Base-by-base conservation (phyloP, 2,329 filamentous ascomycete species). In the Hortaea werneckii region DNA sequence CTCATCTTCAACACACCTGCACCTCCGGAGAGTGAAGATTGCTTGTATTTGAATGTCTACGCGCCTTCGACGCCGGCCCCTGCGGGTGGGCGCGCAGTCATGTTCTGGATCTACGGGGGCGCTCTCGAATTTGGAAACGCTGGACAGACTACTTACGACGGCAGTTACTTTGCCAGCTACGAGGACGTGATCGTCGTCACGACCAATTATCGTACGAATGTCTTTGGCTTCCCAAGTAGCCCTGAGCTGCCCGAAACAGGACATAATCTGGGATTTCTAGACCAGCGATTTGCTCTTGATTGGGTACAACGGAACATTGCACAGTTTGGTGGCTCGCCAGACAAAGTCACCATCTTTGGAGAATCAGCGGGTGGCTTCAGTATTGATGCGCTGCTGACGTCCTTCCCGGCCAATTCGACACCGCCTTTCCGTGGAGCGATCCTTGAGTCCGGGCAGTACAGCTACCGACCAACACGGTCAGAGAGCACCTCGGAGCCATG, bases 181-280 rank as follows among this genome's bases (percentile, higher is more conserved):
- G 58, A 64, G 38, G 60, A 65, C 50, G 60, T 65, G 5, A 56
- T 66, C 29, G 56, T 65, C 9, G 63, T 65, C 1, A 57, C 58
- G 3, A 43, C 53, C 9, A 65, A 65, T 37, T 65, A 65, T 45
- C 47, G 63, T 4, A 64, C 62, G 1, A 65, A 65, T 37, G 63
- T 65, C n/a, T 70, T 70, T 50, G 67, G 67, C 8, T 71, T 71
- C 54, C 60, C 63, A 52, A 53, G 54, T 48, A 47, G 65, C 47
- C 50, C 66, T 47, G 52, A 66, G 51, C 46, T 69, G 6, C 64
- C 64, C 5, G 27, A 54, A n/a, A 52, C 47, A 1, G 53, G 53
- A 5, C 57, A 55, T 26, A 67, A 67, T 37, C 52, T 64, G 1
- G 65, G 65, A n/a, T 65, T 66, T 42, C 48, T 65, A 2, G 65